Evolutionary conservation across 208 protist species (phyloP).

Genomic region (Entamoeba moshkovskii): DNA sequence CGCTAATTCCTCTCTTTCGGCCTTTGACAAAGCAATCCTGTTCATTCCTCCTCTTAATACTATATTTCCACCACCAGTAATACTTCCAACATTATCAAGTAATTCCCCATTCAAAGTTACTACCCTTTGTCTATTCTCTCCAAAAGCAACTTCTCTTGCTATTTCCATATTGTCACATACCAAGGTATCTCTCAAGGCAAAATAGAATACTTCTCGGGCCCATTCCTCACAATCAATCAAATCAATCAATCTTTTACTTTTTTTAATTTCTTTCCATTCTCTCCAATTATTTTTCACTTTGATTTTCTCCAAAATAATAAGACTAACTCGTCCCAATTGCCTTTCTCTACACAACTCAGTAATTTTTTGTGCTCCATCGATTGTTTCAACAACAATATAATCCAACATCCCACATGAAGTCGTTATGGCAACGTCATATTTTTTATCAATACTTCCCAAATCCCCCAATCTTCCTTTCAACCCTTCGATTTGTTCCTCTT

Average conservation of each 20-base stretch:
- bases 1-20: neutral
- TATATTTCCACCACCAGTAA: slow-evolving; percentile 6
- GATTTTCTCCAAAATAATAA: slow-evolving; percentile 15
- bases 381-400: slow-evolving; percentile 23
- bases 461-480: slow-evolving; percentile 21
- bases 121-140: neutral
- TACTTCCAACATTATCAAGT: slow-evolving; percentile 1
- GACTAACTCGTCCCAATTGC: neutral
- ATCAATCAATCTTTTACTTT: neutral
- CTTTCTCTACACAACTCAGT: neutral
- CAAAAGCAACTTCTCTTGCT: slow-evolving; percentile 3
- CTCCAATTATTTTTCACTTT: neutral
- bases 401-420: neutral
- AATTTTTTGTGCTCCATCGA: neutral
- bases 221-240: slow-evolving; percentile 17
- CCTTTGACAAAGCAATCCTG: neutral
- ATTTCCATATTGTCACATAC: neutral
- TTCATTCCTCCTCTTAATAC: neutral
- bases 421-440: slow-evolving; percentile 14
- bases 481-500: neutral
- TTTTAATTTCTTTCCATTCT: neutral
- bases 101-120: slow-evolving; percentile 21
- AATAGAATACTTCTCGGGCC: neutral
- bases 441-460: slow-evolving; percentile 12
- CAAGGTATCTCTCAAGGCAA: slow-evolving; percentile 15